phyloP scores from a whole-genome alignment of 2,329 filamentous ascomycete species.

The Didymella sp. region DNA sequence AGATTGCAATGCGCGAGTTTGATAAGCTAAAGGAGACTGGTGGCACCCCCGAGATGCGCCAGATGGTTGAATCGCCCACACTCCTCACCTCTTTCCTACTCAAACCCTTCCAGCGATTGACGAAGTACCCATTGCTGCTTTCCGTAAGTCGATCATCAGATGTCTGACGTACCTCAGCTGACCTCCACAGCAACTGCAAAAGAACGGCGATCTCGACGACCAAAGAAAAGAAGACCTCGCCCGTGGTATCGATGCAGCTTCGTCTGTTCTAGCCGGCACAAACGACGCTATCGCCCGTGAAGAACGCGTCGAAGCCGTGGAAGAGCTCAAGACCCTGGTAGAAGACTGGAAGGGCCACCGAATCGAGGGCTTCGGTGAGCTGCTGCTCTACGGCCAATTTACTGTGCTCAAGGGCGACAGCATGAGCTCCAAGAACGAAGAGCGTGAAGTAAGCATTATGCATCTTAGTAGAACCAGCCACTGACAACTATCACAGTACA shows the following conservation, averaged over 20 bases:
- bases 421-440: constrained; percentile 78
- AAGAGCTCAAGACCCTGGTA: constrained; percentile 80
- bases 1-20: constrained; percentile 82
- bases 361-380: constrained; percentile 87
- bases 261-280: constrained; percentile 80
- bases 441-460: constrained; percentile 75
- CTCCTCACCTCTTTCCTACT: constrained; percentile 90
- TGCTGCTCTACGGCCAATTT: constrained; percentile 88
- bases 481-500: constrained; percentile 68
- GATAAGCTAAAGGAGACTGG: constrained; percentile 81
- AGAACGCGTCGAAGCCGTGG: constrained; percentile 80
- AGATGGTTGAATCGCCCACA: constrained; percentile 85
- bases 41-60: constrained; percentile 65
- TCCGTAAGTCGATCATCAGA: constrained; percentile 63
- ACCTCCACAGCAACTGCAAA: constrained; percentile 73
- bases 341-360: constrained; percentile 97
- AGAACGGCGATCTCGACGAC: constrained; percentile 78
- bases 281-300: constrained; percentile 92
- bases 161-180: constrained; percentile 5
- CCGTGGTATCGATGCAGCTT: constrained; percentile 79
- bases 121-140: constrained; percentile 91
- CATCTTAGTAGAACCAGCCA: not conserved
- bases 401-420: constrained; percentile 83
- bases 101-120: constrained; percentile 94
- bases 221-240: constrained; percentile 74